A percentile compares a stretch with the other conserved stretches of the same genome.
Conservation (phyloP, 2,329 filamentous ascomycete genomes). For the Rhexocercosporidium sp. region DNA sequence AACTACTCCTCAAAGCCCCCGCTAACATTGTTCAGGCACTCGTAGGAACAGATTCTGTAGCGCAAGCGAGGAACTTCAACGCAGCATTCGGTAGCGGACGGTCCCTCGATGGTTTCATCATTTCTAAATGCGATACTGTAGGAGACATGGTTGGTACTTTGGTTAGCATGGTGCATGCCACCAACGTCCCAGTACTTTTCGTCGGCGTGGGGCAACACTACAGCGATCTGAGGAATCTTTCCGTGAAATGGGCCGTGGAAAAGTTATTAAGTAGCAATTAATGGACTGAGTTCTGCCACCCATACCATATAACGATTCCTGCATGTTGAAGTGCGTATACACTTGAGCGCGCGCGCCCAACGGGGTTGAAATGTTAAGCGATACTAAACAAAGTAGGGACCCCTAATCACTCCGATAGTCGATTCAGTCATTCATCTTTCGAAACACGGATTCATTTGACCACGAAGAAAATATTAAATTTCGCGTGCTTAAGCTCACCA, state of each 20-base stretch:
- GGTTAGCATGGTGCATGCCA: conserved; percentile 97
- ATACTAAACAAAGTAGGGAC: not conserved
- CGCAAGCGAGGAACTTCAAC: conserved; percentile 96
- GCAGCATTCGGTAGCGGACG: conserved; percentile 83
- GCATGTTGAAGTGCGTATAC: not conserved
- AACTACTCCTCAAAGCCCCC: not conserved
- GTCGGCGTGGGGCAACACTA: conserved; percentile 78
- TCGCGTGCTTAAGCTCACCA: not conserved
- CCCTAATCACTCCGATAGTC: too few relatives aligned
- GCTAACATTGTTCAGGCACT: conserved; percentile 62
- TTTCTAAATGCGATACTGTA: conserved; percentile 97
- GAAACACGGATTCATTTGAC: not conserved
- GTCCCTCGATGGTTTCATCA: conserved; percentile 93
- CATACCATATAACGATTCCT: not conserved
- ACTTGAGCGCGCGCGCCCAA: not conserved
- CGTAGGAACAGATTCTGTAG: conserved; percentile 93
- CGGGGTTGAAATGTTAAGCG: not conserved
- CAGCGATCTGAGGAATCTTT: conserved; percentile 70
- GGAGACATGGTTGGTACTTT: conserved; percentile 92
- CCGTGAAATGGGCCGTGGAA: conserved; percentile 72
- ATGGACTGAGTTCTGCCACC: conserved; percentile 19
- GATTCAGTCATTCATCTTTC: not conserved
- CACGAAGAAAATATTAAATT: not conserved
- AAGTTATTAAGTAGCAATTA: conserved; percentile 57
- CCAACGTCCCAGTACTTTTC: conserved; percentile 94